Evolutionary conservation across 2,329 filamentous ascomycete species (phyloP).

Genomic region (Claviceps sp.): DNA sequence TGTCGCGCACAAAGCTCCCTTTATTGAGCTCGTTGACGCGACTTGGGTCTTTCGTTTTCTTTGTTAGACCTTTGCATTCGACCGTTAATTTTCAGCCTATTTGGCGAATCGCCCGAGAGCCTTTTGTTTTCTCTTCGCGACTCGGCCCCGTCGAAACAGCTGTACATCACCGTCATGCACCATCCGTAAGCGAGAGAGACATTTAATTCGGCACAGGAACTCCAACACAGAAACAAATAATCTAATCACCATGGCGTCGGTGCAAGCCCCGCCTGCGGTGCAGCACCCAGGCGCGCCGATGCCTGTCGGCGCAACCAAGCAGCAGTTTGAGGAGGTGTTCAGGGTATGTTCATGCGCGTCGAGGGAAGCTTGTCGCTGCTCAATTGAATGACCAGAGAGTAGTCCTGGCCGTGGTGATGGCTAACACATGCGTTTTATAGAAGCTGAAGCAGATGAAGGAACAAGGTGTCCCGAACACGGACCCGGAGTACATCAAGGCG

Average conservation of each 20-base stretch:
- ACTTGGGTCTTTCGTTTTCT: neutral
- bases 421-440: constrained; percentile 28
- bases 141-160: constrained; percentile 3
- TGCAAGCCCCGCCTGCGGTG: constrained; percentile 58
- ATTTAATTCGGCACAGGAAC: neutral
- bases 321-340: constrained; percentile 65
- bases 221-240: constrained; percentile 3
- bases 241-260: constrained; percentile 56
- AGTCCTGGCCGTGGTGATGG: neutral
- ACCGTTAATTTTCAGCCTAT: constrained; percentile 1
- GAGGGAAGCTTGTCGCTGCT: neutral
- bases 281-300: constrained; percentile 51
- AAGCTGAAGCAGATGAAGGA: constrained; percentile 85
- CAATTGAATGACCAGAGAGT: neutral
- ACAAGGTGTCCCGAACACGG: constrained; percentile 62
- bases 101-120: neutral
- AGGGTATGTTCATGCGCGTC: constrained; percentile 34
- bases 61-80: neutral
- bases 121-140: neutral
- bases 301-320: constrained; percentile 55
- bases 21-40: constrained; percentile 14
- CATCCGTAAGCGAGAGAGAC: constrained; percentile 14
- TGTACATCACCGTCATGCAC: constrained; percentile 25
- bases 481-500: constrained; percentile 79
- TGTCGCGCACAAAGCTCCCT: constrained; percentile 8